Base-by-base conservation (phyloP, 2,329 filamentous ascomycete species). In the Ciborinia camelliae region DNA sequence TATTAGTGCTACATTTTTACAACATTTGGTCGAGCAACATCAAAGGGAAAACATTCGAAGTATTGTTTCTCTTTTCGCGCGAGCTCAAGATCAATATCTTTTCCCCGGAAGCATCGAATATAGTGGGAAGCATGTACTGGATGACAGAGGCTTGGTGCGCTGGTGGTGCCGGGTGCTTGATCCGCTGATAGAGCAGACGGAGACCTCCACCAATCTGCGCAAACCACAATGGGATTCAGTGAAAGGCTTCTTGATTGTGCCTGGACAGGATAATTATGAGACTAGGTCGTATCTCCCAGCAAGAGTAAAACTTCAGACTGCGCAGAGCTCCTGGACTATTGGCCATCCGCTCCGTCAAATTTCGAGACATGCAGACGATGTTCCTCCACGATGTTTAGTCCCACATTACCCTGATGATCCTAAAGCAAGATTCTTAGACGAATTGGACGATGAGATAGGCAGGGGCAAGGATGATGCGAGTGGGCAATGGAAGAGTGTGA, bases 121-220 rank as follows among this genome's bases (percentile, higher is more conserved):
- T 75, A 77, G 78, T 23, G 85, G 85, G 2, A 99, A 99, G 75
- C 95, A 99, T 79, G 89, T 99, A 0, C 80, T 98, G 10, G 92
- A 97, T 72, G 95, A 99, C 72, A 84, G 92, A 39, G 91, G 90
- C 0, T 80, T 99, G 60, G 91, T 99, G 26, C 91, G 89, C 72
- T 99, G 95, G 95, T 99, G 95, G 95, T 97, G 92, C 74, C 88
- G 86, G 20, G 90, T 94, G 14, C 79, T 97, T 15, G 89, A 97
- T 73, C 90, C 90, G 0, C 80, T 97, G 73, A 74, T 81, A 75
- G 69, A 77, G 74, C 70, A 68, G 72, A 75, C 67, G 20, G 60
- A 55, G 18, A 55, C 12, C 6, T 41, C 45, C 0, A 18, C 50
- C 4, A 15, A 60, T 30, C 30, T 53, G n/a, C 47, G 45, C n/a